phyloP scores from a whole-genome alignment of 331 rosid species.

The Quercus lobata region DNA sequence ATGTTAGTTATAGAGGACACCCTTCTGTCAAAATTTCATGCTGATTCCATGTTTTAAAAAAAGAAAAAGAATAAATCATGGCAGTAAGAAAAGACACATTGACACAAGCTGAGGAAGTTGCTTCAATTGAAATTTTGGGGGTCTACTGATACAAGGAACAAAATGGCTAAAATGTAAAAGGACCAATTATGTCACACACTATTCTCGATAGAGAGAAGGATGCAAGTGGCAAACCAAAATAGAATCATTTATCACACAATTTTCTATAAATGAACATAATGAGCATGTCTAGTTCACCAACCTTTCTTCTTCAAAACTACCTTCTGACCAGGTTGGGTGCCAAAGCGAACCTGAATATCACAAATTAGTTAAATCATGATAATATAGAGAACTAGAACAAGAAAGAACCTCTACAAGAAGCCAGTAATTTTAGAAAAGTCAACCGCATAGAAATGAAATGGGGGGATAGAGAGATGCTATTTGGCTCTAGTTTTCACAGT shows the following conservation, averaged over 20 bases:
- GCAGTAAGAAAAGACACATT: neutral
- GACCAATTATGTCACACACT: neutral
- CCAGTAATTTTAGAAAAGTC: no score
- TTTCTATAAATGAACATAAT: neutral
- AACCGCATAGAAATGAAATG: no score
- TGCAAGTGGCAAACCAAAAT: neutral
- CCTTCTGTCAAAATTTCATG: no score
- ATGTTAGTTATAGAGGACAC: no score
- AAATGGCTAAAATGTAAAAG: neutral
- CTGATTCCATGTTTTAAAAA: no score
- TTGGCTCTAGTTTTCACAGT: no score
- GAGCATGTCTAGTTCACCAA: constrained; percentile 19
- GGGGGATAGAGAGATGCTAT: no score
- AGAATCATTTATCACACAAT: neutral
- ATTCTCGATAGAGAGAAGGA: neutral
- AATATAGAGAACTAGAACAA: neutral
- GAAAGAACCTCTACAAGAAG: neutral
- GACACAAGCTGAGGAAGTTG: neutral
- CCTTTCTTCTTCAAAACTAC: constrained; percentile 97
- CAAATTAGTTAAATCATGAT: neutral
- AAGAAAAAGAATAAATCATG: no score
- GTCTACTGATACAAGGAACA: neutral
- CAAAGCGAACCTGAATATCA: constrained; percentile 70
- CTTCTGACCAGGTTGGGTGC: constrained; percentile 92
- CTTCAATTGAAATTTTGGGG: neutral